Conservation (phyloP, 2,329 filamentous ascomycete genomes). For the Claviceps fusiformis region DNA sequence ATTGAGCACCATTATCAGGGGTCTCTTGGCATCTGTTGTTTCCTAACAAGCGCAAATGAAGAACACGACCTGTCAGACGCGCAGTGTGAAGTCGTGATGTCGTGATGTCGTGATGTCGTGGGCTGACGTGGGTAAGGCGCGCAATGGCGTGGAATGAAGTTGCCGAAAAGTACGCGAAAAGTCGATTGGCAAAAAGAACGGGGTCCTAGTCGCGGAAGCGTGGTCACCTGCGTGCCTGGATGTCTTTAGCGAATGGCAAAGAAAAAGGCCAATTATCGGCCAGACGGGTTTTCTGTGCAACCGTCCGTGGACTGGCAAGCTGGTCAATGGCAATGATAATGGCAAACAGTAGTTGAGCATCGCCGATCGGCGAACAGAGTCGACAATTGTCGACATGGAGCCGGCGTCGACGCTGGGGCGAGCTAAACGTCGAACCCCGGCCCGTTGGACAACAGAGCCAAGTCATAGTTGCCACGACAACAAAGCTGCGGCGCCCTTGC, state of each 20-base stretch:
- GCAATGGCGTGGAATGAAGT: background rate
- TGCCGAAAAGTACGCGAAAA: background rate
- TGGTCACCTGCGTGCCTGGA: background rate
- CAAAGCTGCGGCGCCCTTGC: background rate
- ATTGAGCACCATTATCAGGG: background rate
- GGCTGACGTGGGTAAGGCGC: background rate
- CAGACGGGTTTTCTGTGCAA: background rate
- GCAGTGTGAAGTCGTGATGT: background rate
- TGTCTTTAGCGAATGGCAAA: background rate
- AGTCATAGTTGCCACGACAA: conserved; percentile 9
- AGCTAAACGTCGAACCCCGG: conserved; percentile 1
- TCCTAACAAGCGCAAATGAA: background rate
- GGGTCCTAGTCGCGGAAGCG: background rate
- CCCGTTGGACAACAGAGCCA: conserved; percentile 9
- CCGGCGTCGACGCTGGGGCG: background rate
- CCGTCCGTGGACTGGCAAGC: conserved; percentile 2
- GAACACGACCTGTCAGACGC: background rate
- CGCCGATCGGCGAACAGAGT: background rate
- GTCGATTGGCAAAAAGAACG: background rate
- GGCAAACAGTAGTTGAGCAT: conserved; percentile 2
- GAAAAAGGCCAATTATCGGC: background rate
- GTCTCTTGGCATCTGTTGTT: background rate
- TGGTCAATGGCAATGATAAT: conserved; percentile 4
- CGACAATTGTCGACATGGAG: background rate
- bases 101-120: background rate